A percentile compares a stretch with the other conserved stretches of the same genome.
Conservation (phyloP, 176 grass and related monocot genomes). For the Urochloa ruziziensis region DNA sequence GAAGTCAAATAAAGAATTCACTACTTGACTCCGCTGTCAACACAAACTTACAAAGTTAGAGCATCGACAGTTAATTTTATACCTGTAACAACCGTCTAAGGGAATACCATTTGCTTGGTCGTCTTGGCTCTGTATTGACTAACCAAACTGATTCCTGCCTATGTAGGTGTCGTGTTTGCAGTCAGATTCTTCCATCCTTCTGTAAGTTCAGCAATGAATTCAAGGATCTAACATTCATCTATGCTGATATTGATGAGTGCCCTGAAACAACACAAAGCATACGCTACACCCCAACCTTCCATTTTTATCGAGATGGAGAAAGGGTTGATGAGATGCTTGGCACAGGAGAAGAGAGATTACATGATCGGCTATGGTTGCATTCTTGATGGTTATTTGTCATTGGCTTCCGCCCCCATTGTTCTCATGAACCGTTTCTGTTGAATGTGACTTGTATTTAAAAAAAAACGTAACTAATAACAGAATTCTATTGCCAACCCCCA, state of each 20-base stretch:
- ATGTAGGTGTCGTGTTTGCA: constrained; percentile 72
- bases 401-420: background rate
- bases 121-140: background rate
- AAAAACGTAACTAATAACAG: background rate
- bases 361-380: constrained; percentile 89
- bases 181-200: constrained; percentile 72
- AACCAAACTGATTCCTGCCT: background rate
- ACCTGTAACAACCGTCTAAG: background rate
- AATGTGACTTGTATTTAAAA: background rate
- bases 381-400: constrained; percentile 39
- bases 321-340: constrained; percentile 90
- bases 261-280: constrained; percentile 77
- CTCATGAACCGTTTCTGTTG: constrained; percentile 5
- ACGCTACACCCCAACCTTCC: constrained; percentile 88
- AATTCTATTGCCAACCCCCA: background rate
- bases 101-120: background rate
- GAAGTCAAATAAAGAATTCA: background rate
- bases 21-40: background rate
- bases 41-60: background rate
- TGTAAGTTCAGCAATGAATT: constrained; percentile 77
- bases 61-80: background rate
- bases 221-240: constrained; percentile 77
- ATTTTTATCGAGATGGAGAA: constrained; percentile 81
- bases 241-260: constrained; percentile 89
- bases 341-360: constrained; percentile 75